Evolutionary conservation across 176 grass and related monocot species (phyloP).

Genomic region (Carex littledalei): DNA sequence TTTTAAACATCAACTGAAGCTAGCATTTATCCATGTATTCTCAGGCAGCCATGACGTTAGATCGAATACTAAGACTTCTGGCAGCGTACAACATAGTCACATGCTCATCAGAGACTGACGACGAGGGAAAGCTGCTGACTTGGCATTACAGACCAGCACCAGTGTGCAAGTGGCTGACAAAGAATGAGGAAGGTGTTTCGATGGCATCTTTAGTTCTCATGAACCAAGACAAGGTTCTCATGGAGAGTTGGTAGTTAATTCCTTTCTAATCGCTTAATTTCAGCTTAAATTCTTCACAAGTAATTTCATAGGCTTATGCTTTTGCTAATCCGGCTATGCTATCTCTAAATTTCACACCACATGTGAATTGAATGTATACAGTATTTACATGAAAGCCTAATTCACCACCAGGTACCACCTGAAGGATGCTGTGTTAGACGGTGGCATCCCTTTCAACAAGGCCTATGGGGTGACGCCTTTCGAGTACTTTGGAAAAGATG

Average conservation of each 20-base stretch:
- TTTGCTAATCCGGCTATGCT: neutral
- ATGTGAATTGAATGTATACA: no score
- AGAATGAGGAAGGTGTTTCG: conserved; percentile 27
- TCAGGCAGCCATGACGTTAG: conserved; percentile 46
- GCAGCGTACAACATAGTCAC: conserved; percentile 47
- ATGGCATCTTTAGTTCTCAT: conserved; percentile 12
- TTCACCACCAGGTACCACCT: conserved; percentile 52
- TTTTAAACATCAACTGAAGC: neutral
- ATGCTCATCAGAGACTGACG: conserved; percentile 33
- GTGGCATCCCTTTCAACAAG: conserved; percentile 92
- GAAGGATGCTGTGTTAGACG: conserved; percentile 59
- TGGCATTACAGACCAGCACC: conserved; percentile 28
- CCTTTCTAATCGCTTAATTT: neutral
- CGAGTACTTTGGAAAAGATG: conserved; percentile 66
- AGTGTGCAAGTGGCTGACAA: conserved; percentile 36
- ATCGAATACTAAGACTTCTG: conserved; percentile 77
- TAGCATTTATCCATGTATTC: neutral
- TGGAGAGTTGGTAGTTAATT: conserved; percentile 69
- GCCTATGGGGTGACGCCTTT: conserved; percentile 75
- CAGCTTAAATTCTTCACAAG: neutral
- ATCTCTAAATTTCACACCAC: no score
- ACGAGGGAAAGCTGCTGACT: conserved; percentile 23
- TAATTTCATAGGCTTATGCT: no score
- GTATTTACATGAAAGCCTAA: no score
- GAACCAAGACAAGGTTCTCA: conserved; percentile 62